phyloP scores from a whole-genome alignment of 768 basidiomycete genomes.

The Suillus fuscotomentosus region DNA sequence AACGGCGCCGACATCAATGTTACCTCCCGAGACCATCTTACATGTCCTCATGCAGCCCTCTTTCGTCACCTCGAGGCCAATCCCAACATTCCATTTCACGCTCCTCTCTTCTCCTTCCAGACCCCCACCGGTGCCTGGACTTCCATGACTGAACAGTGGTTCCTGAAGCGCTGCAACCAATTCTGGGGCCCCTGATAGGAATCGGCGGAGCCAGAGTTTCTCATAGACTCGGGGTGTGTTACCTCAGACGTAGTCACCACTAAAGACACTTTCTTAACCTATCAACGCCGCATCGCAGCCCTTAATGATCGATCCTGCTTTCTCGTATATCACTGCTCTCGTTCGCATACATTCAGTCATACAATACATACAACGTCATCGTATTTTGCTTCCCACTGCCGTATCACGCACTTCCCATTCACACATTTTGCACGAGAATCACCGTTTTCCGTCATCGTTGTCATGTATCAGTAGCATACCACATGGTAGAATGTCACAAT shows the following conservation, averaged over 20 bases:
- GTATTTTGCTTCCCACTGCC: neutral
- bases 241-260: neutral
- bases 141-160: neutral
- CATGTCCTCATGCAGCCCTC: slow-evolving; percentile 21
- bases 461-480: neutral
- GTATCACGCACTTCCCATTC: neutral
- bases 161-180: neutral
- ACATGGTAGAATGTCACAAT: neutral
- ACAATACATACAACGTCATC: neutral
- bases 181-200: neutral
- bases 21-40: slow-evolving; percentile 13
- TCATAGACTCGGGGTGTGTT: neutral
- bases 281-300: neutral
- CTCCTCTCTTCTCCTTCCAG: slow-evolving; percentile 9
- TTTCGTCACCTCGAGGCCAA: slow-evolving; percentile 21
- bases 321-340: neutral
- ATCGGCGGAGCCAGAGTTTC: neutral
- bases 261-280: neutral
- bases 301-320: neutral
- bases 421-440: neutral
- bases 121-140: neutral
- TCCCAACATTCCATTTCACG: slow-evolving; percentile 11
- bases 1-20: slow-evolving; percentile 28
- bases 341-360: neutral
- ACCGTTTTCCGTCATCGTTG: too few relatives aligned